phyloP scores from a whole-genome alignment of 345 rosid species.

The Pseudoturritis turrita region DNA sequence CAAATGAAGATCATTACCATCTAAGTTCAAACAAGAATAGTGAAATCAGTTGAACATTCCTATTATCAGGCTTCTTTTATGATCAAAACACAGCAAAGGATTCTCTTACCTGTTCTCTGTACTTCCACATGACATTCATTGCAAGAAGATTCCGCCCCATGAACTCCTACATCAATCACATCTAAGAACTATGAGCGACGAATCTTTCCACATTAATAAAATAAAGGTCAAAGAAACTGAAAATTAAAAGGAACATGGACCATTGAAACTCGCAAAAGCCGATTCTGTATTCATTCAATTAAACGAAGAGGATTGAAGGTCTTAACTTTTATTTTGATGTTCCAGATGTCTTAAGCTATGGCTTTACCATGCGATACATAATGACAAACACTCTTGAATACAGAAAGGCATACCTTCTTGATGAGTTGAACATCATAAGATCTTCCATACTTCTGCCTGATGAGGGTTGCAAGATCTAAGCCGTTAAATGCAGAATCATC shows the following conservation, averaged over 20 bases:
- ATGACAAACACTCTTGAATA: not conserved
- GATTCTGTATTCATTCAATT: not conserved
- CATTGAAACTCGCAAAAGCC: not conserved
- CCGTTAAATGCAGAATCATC: conserved; percentile 93
- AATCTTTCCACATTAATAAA: not conserved
- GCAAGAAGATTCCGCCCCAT: conserved; percentile 96
- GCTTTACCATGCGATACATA: conserved; percentile 5
- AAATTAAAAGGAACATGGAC: not conserved
- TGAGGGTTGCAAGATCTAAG: conserved; percentile 90
- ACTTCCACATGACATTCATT: conserved; percentile 98
- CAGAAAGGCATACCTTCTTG: conserved; percentile 63
- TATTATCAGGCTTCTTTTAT: not conserved
- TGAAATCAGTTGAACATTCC: not conserved
- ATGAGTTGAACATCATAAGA: conserved; percentile 93
- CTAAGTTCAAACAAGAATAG: not conserved
- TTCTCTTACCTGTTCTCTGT: conserved; percentile 76
- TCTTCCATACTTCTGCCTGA: conserved; percentile 86
- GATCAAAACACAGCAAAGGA: not conserved
- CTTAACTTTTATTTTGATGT: not conserved
- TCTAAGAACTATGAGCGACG: conserved; percentile 7
- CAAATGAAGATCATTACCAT: not conserved
- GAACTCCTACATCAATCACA: conserved; percentile 68
- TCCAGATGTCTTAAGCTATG: not conserved
- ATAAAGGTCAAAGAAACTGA: not conserved
- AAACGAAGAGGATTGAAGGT: not conserved